Evolutionary conservation across 2,329 filamentous ascomycete genomes (phyloP).

Genomic region (Verticillium longisporum): DNA sequence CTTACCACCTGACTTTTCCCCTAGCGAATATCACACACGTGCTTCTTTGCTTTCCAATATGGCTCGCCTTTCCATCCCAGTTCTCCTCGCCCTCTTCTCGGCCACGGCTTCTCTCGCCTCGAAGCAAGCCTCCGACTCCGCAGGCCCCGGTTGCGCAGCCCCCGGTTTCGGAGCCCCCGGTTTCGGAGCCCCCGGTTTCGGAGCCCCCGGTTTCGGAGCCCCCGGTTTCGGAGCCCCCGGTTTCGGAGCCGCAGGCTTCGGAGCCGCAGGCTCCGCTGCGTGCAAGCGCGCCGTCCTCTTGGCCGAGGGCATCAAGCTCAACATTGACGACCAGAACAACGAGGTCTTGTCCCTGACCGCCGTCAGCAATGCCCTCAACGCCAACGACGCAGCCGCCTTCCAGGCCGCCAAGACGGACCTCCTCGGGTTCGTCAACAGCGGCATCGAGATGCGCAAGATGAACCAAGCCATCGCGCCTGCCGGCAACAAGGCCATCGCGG

Average conservation of each 20-base stretch:
- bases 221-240: too few relatives aligned
- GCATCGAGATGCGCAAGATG: conserved; percentile 9
- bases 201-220: too few relatives aligned
- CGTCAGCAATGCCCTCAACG: conserved; percentile 6
- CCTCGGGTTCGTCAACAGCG: conserved; percentile 9
- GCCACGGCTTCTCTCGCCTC: background rate
- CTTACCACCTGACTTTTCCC: too few relatives aligned
- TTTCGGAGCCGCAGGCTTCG: too few relatives aligned
- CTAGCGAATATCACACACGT: background rate
- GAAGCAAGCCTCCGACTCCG: background rate
- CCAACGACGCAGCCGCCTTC: conserved; percentile 8
- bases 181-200: too few relatives aligned
- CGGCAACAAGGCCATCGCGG: conserved; percentile 5
- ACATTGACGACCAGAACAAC: conserved; percentile 9
- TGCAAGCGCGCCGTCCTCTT: conserved; percentile 7
- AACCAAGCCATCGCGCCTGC: conserved; percentile 9
- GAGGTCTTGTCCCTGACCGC: conserved; percentile 6
- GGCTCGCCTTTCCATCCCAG: background rate
- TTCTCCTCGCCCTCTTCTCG: background rate
- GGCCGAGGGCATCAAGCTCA: conserved; percentile 8
- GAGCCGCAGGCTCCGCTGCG: background rate
- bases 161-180: too few relatives aligned
- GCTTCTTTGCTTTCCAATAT: background rate
- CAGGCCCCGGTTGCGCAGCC: too few relatives aligned
- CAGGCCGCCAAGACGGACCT: conserved; percentile 11